Conservation (phyloP, 148 eudicot species). For the Fallopia convolvulus region DNA sequence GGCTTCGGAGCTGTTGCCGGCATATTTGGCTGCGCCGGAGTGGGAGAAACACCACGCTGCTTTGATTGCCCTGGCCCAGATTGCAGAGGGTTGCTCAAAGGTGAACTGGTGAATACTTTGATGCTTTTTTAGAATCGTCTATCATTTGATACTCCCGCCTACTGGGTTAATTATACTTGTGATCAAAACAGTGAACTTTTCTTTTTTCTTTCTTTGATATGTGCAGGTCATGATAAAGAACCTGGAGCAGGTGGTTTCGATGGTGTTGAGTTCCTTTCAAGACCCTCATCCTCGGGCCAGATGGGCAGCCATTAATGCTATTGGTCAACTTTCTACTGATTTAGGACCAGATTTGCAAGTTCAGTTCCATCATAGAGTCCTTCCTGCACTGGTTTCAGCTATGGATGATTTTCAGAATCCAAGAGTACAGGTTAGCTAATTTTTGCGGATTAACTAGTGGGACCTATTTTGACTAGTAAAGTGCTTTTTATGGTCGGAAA, state of each 20-base stretch:
- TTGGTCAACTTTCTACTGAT: conserved; percentile 86
- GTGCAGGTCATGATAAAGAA: conserved; percentile 80
- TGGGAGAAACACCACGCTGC: conserved; percentile 45
- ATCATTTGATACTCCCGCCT: not conserved
- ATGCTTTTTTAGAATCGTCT: not conserved
- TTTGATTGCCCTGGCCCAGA: conserved; percentile 28
- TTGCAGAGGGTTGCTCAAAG: conserved; percentile 40
- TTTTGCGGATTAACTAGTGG: not conserved
- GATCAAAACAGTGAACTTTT: not conserved
- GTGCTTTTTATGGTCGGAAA: not conserved
- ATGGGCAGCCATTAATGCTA: conserved; percentile 98
- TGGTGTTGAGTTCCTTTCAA: conserved; percentile 84
- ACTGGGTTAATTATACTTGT: not conserved
- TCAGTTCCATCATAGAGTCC: conserved; percentile 30
- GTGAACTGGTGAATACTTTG: conserved; percentile 21
- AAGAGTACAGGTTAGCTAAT: conserved; percentile 64
- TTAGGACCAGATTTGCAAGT: conserved; percentile 91
- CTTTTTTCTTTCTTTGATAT: not conserved
- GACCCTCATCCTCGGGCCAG: conserved; percentile 90
- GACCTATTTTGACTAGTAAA: not conserved
- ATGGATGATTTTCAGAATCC: conserved; percentile 97
- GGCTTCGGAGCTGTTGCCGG: conserved; percentile 32
- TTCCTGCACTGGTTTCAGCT: conserved; percentile 48
- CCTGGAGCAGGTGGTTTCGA: conserved; percentile 71
- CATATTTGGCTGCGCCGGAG: conserved; percentile 29